Evolutionary conservation across 768 basidiomycete genomes (phyloP), one percentile per base, ranked within the genome.

Genomic region (Mycena pura): DNA sequence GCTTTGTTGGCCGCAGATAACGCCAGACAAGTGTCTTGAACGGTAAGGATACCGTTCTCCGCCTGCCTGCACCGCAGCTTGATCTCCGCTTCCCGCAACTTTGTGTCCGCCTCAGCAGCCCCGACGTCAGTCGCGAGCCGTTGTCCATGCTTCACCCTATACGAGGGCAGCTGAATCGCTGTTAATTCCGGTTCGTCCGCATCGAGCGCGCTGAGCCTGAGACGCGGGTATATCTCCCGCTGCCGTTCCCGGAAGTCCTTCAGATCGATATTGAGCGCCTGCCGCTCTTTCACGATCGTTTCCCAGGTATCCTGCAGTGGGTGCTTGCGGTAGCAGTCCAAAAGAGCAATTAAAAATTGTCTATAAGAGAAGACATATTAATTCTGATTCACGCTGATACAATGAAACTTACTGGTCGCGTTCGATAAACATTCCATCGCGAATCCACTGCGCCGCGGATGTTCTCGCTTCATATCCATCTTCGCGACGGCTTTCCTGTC

Each of bases 1-100:
- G 47, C 60, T 34, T 62, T 62, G 39, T 55, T 61, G 11, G 45
- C 53, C 13, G 61, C 47, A 15, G 61, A 62, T 22, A 62, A 17
- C n/a, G 25, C 61, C n/a, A 62, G 21, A 5, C 39, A 57, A 9
- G 56, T 44, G 5, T 19, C 32, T 14, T 19, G 55, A 4, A 63
- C 44, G 6, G 39, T 41, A 10, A 62, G 43, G 14, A 62, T 57
- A 14, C 48, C 55, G 24, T 36, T 51, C 3, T 56, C 15, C 1
- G 55, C 54, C 41, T 62, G 29, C 3, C 40, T 19, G 28, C 61
- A 62, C 7, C 55, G 48, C 40, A 62, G 21, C 46, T 46, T 13
- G 22, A 52, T 51, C 29, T 62, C 61, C 0, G 40, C 38, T 6
- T 50, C 34, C 40, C 55, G 53, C n/a, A 62, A 38, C 25, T 43